Evolutionary conservation across 768 basidiomycete species (phyloP), one percentile per base, ranked within the genome.

Genomic region (Strobilomyces echinocephalus): DNA sequence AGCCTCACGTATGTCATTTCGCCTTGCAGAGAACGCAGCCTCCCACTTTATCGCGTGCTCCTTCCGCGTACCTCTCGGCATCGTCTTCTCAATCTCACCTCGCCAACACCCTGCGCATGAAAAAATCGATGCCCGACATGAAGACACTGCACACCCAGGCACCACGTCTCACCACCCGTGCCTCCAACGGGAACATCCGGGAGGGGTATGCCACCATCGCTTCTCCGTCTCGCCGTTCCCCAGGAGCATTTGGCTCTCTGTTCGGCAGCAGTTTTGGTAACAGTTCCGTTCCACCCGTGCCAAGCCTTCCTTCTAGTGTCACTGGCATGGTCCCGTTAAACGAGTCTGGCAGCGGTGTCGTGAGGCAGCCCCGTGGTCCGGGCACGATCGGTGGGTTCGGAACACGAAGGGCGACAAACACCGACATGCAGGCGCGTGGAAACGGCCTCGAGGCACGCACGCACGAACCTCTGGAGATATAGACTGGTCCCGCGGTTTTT

Each of bases 61-160:
- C 89, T 16, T 90, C 90, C 11, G 84, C 88, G 9, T 92, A 91
- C 66, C 79, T 91, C 21, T 78, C 80, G 12, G 79, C 85, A 18
- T 72, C 79, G 7, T 71, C 73, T 50, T 67, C 69, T 63, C 65
- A 64, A 59, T 73, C 74, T 60, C 76, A 71, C 59, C 77, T 74
- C 44, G 69, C 70, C 16, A 74, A 64, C 50, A 76, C 83, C 39
- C 80, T 97, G 50, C 85, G 95, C 39, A 84, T 87, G 70, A 98
- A 98, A 78, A 97, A 97, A 74, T 95, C 93, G 21, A 98, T 98
- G 97, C 97, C 97, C 3, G 93, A 97, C 71, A 85, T 97, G 83
- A 91, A 91, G 74, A 87, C 87, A 15, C 72, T 92, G 58, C 90
- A 91, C 56, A 77, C 84, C 16, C 83, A 85, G 62, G 85, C 86